Conservation (phyloP, 1,284 basidiomycete genomes). For the Wallemia mellicola region DNA sequence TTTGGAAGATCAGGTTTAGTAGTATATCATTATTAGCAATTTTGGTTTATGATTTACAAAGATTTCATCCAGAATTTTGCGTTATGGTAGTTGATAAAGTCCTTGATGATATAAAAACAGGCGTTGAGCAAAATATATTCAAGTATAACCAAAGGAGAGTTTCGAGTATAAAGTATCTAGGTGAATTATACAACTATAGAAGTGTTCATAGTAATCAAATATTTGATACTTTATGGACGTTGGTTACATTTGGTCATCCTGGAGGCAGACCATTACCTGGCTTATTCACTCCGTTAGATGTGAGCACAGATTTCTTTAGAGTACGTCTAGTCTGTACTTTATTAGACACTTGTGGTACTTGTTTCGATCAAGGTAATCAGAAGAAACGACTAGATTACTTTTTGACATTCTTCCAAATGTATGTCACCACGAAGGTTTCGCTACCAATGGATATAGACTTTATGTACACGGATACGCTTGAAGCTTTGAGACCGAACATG, state of each 20-base stretch:
- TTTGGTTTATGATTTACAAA: conserved; percentile 69
- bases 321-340: conserved; percentile 69
- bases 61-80: conserved; percentile 67
- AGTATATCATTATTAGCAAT: conserved; percentile 78
- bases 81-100: conserved; percentile 76
- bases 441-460: conserved; percentile 93
- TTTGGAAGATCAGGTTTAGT: conserved; percentile 83
- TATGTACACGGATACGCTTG: conserved; percentile 75
- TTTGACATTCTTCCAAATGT: conserved; percentile 76
- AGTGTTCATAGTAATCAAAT: conserved; percentile 61
- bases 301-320: conserved; percentile 87
- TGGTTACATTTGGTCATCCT: conserved; percentile 84
- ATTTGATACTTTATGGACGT: conserved; percentile 77
- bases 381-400: conserved; percentile 78
- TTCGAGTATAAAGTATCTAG: conserved; percentile 71
- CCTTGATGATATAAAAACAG: conserved; percentile 63
- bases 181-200: conserved; percentile 93
- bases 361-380: conserved; percentile 73
- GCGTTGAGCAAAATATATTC: conserved; percentile 81
- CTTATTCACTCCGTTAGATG: conserved; percentile 44
- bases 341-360: conserved; percentile 87
- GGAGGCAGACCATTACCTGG: conserved; percentile 67
- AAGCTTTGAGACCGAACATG: conserved; percentile 54
- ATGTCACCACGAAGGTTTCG: conserved; percentile 54
- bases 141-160: conserved; percentile 78